A percentile compares a stretch with the other conserved stretches of the same genome.
These are phyloP conservation scores for Penicillium dipodomyicola DNA, from an alignment of 495 filamentous ascomycete species.

Conservation along the genomic window DNA sequence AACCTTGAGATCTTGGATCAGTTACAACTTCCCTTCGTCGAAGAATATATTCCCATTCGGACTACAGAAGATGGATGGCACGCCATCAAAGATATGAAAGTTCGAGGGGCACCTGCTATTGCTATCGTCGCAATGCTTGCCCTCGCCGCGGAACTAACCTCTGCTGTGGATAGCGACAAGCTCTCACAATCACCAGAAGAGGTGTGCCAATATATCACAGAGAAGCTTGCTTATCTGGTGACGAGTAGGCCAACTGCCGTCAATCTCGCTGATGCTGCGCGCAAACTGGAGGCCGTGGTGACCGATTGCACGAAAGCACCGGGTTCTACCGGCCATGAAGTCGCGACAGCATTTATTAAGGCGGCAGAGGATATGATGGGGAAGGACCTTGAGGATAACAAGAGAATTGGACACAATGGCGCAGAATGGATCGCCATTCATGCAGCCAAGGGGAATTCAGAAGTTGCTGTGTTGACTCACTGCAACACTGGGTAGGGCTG, in stretches of 20 bases:
- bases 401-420: slow-evolving; percentile 76
- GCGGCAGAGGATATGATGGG: slow-evolving; percentile 83
- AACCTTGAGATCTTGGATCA: slow-evolving; percentile 86
- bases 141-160: slow-evolving; percentile 60
- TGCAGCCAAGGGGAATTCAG: slow-evolving; percentile 31
- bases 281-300: slow-evolving; percentile 66
- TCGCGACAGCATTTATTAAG: slow-evolving; percentile 65
- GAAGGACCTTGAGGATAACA: slow-evolving; percentile 85
- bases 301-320: slow-evolving; percentile 31
- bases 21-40: slow-evolving; percentile 80
- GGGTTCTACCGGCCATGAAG: slow-evolving; percentile 40
- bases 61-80: slow-evolving; percentile 83
- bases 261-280: slow-evolving; percentile 85
- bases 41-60: slow-evolving; percentile 70
- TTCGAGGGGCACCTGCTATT: slow-evolving; percentile 91
- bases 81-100: slow-evolving; percentile 91
- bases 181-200: slow-evolving; percentile 50
- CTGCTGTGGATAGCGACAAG: slow-evolving; percentile 22
- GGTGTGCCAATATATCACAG: slow-evolving; percentile 62
- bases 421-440: slow-evolving; percentile 74
- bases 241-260: slow-evolving; percentile 90
- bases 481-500: slow-evolving; percentile 85
- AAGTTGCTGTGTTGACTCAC: slow-evolving; percentile 81
- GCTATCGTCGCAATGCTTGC: slow-evolving; percentile 92
- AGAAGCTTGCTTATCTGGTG: slow-evolving; percentile 77